These are phyloP conservation scores for Stylosanthes scabra DNA, from an alignment of 331 rosid species.

Conservation along the genomic window DNA sequence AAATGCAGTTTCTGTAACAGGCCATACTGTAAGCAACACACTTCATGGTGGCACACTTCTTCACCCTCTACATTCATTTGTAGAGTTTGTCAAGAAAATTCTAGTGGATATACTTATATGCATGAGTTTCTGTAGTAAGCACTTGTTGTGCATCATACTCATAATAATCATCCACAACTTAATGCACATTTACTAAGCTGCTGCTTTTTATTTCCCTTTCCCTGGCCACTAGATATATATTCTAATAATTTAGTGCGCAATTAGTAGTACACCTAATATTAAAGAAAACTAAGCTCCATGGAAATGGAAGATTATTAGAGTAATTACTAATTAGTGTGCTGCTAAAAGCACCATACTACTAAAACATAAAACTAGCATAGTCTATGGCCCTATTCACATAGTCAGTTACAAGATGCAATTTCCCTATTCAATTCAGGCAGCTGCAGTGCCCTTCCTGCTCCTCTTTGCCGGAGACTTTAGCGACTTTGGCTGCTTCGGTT, in stretches of 20 bases:
- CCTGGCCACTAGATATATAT: too few species aligned
- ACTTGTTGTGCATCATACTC: too few species aligned
- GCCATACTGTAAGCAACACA: constrained; percentile 75
- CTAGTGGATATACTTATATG: constrained; percentile 38
- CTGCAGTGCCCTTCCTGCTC: constrained; percentile 51
- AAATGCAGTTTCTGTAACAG: constrained; percentile 81
- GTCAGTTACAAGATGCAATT: neutral
- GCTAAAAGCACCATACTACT: too few species aligned
- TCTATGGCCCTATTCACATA: neutral
- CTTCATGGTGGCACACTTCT: constrained; percentile 37
- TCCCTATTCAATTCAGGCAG: constrained; percentile 1
- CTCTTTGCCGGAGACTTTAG: constrained; percentile 64
- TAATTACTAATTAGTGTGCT: too few species aligned
- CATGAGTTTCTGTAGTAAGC: constrained; percentile 31
- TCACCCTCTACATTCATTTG: constrained; percentile 58
- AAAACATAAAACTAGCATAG: too few species aligned
- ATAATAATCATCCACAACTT: too few species aligned
- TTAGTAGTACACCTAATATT: too few species aligned
- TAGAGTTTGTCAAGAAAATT: constrained; percentile 55
- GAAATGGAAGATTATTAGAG: too few species aligned
- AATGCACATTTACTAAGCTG: too few species aligned
- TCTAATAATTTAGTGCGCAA: too few species aligned
- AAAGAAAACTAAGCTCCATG: too few species aligned
- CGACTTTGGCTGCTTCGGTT: constrained; percentile 77
- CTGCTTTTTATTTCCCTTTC: too few species aligned